A percentile compares a stretch with the other conserved stretches of the same genome.
These are phyloP conservation scores for Cladophialophora psammophila DNA, from an alignment of 2,329 filamentous ascomycete genomes.

Conservation along the genomic window DNA sequence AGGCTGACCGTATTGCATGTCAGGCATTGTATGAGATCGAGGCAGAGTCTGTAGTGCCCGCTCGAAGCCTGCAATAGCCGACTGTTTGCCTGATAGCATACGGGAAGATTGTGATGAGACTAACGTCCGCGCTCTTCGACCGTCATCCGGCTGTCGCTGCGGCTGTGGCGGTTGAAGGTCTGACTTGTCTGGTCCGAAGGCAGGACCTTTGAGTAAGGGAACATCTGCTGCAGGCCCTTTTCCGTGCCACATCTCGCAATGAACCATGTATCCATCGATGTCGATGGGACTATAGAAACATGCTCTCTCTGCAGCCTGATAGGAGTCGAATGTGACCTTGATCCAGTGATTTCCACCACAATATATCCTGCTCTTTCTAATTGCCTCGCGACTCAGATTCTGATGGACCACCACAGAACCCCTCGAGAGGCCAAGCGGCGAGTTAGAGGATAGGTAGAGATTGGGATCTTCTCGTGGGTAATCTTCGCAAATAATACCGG, in stretches of 20 bases:
- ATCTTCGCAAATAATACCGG: constrained; percentile 82
- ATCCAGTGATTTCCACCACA: constrained; percentile 92
- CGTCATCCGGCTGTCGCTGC: constrained; percentile 6
- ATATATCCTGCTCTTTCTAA: constrained; percentile 79
- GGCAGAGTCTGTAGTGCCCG: constrained; percentile 47
- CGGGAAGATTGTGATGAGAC: constrained; percentile 46
- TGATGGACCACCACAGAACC: constrained; percentile 64
- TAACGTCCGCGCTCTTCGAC: constrained; percentile 40
- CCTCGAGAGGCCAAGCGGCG: constrained; percentile 34
- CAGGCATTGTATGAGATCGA: constrained; percentile 48
- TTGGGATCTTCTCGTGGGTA: constrained; percentile 85
- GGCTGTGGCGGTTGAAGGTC: constrained; percentile 18
- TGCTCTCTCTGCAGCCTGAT: constrained; percentile 73
- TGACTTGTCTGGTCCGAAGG: constrained; percentile 12
- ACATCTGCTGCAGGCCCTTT: constrained; percentile 70
- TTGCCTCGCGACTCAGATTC: constrained; percentile 73
- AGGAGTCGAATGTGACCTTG: constrained; percentile 80
- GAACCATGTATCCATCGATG: constrained; percentile 73
- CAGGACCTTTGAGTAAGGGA: constrained; percentile 61
- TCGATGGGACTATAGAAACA: constrained; percentile 74
- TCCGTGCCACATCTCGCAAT: constrained; percentile 73
- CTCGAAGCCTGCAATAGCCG: constrained; percentile 43
- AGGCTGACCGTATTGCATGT: constrained; percentile 46
- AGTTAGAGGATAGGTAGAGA: constrained; percentile 72
- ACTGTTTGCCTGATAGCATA: constrained; percentile 44